These are phyloP conservation scores for Eimeria praecox DNA, from an alignment of 169 alveolate genomes.

Conservation along the genomic window DNA sequence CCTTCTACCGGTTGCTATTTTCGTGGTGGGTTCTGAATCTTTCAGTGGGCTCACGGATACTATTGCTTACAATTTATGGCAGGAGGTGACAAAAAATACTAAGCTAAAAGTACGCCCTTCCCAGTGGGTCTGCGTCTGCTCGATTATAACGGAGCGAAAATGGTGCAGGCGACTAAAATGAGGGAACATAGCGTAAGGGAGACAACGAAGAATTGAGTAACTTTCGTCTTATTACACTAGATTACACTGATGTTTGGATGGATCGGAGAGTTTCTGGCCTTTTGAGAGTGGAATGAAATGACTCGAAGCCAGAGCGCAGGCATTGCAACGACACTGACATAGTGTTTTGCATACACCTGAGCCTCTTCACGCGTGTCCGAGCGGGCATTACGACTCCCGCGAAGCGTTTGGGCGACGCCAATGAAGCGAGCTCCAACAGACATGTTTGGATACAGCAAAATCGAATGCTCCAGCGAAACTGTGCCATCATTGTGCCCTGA, in stretches of 20 bases:
- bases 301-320: background rate
- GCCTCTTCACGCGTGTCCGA: background rate
- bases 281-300: background rate
- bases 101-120: too few relatives aligned
- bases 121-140: background rate
- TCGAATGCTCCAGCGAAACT: background rate
- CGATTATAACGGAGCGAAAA: background rate
- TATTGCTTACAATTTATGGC: too few relatives aligned
- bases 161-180: background rate
- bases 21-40: too few relatives aligned
- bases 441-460: too few relatives aligned
- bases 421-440: background rate
- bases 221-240: background rate
- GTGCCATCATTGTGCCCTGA: background rate
- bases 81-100: too few relatives aligned
- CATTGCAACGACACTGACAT: background rate
- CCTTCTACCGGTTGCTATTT: too few relatives aligned
- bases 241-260: background rate
- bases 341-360: background rate
- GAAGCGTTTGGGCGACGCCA: background rate
- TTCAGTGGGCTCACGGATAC: too few relatives aligned
- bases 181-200: background rate
- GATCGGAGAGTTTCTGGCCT: background rate
- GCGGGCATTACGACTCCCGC: background rate
- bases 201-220: too few relatives aligned